Evolutionary conservation across 192 early-diverging fungal genomes (phyloP), one percentile per base, ranked within the genome.

Genomic region (Mortierella alpina): DNA sequence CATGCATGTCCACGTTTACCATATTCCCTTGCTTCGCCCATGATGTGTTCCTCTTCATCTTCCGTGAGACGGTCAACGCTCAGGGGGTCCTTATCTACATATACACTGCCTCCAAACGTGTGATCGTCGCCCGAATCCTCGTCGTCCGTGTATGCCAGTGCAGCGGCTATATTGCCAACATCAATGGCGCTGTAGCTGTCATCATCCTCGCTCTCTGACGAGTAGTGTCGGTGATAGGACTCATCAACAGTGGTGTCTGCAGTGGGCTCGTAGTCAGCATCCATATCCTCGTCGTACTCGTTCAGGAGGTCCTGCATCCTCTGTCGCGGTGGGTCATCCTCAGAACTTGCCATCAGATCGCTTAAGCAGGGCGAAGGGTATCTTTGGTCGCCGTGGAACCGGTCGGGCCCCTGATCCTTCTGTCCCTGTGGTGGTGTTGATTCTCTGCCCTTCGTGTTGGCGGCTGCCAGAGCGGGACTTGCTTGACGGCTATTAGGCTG

Each of bases 131-230:
- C 82, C n/a, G 88, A 83, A 0, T 68, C 79, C 18, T 31, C 31
- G 3, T 31, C 31, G 31, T 31, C 31, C 31, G 31, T 31, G 31
- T 31, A 31, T 31, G 31, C 31, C 31, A 31, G 31, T 31, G 31
- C 31, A 31, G 31, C 31, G 31, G 31, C 31, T 31, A 85, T 75
- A 56, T 85, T 78, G 41, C 75, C 62, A 6, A 72, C 53, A 40
- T 86, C 75, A n/a, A 85, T 80, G 40, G 76, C 66, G 18, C 50
- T 68, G 20, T 71, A 69, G 53, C 55, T 70, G 40, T 82, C 78
- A 45, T 70, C 67, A 14, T 83, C 75, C 10, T 69, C 59, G 62
- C 65, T 55, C 15, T 76, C 75, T 22, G 74, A 73, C 44, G 66
- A 57, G 15, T 62, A 48, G 0, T 66, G 42, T 23, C 71, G 51